A percentile compares a stretch with the other conserved stretches of the same genome.
Evolutionary conservation across 495 filamentous ascomycete species (phyloP).

Genomic region (Annulohypoxylon moriforme): DNA sequence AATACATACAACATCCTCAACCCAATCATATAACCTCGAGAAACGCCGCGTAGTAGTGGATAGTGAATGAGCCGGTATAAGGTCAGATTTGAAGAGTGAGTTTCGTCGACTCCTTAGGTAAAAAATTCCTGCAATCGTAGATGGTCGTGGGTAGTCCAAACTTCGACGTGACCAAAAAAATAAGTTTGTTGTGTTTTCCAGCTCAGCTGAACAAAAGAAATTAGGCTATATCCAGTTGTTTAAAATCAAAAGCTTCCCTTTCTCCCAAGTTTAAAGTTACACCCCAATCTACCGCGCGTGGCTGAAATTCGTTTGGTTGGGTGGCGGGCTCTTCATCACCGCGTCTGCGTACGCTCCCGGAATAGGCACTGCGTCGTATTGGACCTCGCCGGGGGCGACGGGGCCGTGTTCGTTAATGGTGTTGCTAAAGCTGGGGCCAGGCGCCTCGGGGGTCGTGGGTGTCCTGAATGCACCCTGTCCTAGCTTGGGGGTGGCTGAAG

Average conservation of each 20-base stretch:
- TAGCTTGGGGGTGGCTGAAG: constrained; percentile 77
- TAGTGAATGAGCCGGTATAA: background rate
- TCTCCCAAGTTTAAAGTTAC: background rate
- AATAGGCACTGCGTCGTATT: constrained; percentile 75
- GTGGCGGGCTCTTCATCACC: constrained; percentile 57
- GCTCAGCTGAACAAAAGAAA: constrained; percentile 51
- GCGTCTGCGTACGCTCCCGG: constrained; percentile 69
- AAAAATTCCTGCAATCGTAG: constrained; percentile 22
- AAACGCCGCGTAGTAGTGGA: constrained; percentile 30
- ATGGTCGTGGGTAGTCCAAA: constrained; percentile 18
- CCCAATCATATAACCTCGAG: constrained; percentile 39
- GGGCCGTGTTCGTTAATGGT: constrained; percentile 59
- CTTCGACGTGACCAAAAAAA: background rate
- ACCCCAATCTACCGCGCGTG: constrained; percentile 26
- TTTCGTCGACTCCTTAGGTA: constrained; percentile 23
- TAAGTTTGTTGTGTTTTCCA: constrained; percentile 23
- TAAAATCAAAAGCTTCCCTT: constrained; percentile 8
- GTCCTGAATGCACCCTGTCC: constrained; percentile 68
- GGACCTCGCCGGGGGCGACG: constrained; percentile 70
- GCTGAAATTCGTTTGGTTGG: constrained; percentile 54
- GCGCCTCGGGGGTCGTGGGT: constrained; percentile 43
- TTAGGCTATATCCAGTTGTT: constrained; percentile 40
- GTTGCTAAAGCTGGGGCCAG: constrained; percentile 36
- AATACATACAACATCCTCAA: background rate
- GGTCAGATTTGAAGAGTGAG: background rate